Conservation (phyloP, 441 rosid species). For the Erodium moschatum region DNA sequence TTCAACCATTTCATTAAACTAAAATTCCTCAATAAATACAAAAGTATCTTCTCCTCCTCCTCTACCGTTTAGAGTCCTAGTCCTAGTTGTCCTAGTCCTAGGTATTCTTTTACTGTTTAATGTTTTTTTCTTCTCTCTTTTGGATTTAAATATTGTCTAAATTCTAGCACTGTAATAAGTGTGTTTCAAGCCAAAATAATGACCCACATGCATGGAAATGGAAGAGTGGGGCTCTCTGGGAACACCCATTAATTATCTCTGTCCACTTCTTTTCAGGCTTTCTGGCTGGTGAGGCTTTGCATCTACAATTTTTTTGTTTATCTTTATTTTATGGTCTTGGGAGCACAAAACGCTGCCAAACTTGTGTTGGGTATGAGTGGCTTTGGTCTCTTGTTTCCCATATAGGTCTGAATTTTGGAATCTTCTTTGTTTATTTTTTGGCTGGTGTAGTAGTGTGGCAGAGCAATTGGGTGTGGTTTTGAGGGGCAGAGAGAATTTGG, state of each 20-base stretch:
- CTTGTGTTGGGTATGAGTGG: constrained; percentile 29
- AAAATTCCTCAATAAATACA: constrained; percentile 1
- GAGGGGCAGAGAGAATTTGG: constrained; percentile 1
- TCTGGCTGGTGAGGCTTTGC: not conserved
- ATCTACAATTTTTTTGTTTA: not conserved
- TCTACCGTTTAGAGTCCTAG: not conserved
- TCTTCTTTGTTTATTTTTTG: constrained; percentile 22
- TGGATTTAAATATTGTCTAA: not conserved
- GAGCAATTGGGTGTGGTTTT: constrained; percentile 3
- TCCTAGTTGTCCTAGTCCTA: not conserved
- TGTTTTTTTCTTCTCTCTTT: not conserved
- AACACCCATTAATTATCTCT: constrained; percentile 27
- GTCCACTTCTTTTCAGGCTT: constrained; percentile 18
- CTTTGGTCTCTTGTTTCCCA: constrained; percentile 25
- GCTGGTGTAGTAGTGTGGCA: not conserved
- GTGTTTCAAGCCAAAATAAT: constrained; percentile 41
- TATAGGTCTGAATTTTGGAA: constrained; percentile 32
- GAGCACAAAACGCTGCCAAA: constrained; percentile 17
- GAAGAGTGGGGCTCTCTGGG: constrained; percentile 24
- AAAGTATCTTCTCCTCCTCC: not conserved
- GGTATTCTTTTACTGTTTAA: not conserved
- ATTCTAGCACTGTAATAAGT: constrained; percentile 38
- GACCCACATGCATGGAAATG: constrained; percentile 44
- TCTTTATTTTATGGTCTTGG: not conserved
- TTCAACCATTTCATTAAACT: not conserved